A percentile compares a stretch with the other conserved stretches of the same genome.
phyloP scores from a whole-genome alignment of 768 basidiomycete genomes.

The Tubosaeta sp. region DNA sequence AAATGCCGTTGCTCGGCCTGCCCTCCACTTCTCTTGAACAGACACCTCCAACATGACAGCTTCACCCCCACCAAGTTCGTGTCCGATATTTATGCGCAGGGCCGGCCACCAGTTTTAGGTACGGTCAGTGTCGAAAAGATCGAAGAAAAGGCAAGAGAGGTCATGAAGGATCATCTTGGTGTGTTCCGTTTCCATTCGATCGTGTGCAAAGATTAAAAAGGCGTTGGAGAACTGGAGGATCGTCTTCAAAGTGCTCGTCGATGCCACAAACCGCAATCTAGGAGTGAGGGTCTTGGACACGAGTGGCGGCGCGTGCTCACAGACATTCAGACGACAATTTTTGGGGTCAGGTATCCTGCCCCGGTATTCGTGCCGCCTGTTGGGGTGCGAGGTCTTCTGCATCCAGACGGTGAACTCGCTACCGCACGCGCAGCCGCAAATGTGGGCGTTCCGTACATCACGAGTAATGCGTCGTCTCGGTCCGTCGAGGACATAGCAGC shows the following conservation, averaged over 20 bases:
- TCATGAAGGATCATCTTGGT: background rate
- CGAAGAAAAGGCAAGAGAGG: background rate
- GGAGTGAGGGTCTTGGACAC: background rate
- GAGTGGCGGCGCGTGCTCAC: background rate
- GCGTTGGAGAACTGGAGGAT: background rate
- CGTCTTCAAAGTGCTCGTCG: background rate
- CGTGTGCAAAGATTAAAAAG: background rate
- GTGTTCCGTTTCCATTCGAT: background rate
- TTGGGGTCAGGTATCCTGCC: background rate
- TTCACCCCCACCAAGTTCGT: background rate
- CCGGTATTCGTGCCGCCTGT: background rate
- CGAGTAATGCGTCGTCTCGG: slow-evolving; percentile 28
- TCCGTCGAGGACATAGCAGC: slow-evolving; percentile 47
- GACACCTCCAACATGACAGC: background rate
- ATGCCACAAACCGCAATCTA: background rate
- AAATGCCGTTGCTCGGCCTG: too few species aligned
- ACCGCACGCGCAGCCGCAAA: background rate
- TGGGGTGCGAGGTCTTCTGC: background rate
- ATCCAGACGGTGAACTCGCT: background rate
- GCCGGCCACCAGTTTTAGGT: background rate
- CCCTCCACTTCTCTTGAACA: background rate
- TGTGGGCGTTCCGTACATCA: background rate
- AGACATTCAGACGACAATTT: background rate
- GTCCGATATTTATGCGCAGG: background rate
- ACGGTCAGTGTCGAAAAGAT: background rate